Evolutionary conservation across 805 yeast genomes (phyloP).

Genomic region (Pichia scutulata): DNA sequence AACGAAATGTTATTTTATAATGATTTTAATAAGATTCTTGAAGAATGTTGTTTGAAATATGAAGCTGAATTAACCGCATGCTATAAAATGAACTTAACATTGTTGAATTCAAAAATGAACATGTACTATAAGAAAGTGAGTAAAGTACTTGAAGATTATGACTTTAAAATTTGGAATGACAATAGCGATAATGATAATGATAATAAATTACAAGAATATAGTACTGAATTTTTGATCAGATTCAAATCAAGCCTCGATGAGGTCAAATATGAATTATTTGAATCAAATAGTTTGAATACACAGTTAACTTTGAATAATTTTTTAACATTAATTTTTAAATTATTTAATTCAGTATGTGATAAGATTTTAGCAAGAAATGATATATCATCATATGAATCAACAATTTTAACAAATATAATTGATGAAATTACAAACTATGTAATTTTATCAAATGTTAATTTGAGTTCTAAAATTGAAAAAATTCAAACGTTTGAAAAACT

Average conservation of each 20-base stretch:
- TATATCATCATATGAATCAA: slow-evolving; percentile 29
- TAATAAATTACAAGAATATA: slow-evolving; percentile 6
- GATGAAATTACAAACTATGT: not conserved
- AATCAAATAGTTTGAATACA: slow-evolving; percentile 15
- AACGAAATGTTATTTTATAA: slow-evolving; percentile 25
- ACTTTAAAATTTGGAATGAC: slow-evolving; percentile 13
- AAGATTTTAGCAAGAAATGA: slow-evolving; percentile 18
- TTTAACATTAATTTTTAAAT: slow-evolving; percentile 12
- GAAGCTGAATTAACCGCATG: slow-evolving; percentile 17
- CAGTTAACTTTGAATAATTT: slow-evolving; percentile 16
- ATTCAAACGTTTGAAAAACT: slow-evolving; percentile 24
- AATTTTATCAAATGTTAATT: not conserved
- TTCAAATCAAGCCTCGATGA: slow-evolving; percentile 6
- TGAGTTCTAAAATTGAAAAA: slow-evolving; percentile 10
- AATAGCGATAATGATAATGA: slow-evolving; percentile 10
- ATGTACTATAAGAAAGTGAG: slow-evolving; percentile 6
- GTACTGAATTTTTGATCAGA: slow-evolving; percentile 9
- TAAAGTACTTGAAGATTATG: slow-evolving; percentile 13
- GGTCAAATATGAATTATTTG: not conserved
- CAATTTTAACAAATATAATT: slow-evolving; percentile 14
- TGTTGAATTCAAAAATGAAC: slow-evolving; percentile 10
- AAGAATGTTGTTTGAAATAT: slow-evolving; percentile 14
- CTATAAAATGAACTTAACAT: slow-evolving; percentile 18
- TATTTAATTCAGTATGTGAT: slow-evolving; percentile 15
- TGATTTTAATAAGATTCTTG: slow-evolving; percentile 24